Evolutionary conservation across 306 rosid species (phyloP), one percentile per base, ranked within the genome.

Genomic region (Prunus campanulata): DNA sequence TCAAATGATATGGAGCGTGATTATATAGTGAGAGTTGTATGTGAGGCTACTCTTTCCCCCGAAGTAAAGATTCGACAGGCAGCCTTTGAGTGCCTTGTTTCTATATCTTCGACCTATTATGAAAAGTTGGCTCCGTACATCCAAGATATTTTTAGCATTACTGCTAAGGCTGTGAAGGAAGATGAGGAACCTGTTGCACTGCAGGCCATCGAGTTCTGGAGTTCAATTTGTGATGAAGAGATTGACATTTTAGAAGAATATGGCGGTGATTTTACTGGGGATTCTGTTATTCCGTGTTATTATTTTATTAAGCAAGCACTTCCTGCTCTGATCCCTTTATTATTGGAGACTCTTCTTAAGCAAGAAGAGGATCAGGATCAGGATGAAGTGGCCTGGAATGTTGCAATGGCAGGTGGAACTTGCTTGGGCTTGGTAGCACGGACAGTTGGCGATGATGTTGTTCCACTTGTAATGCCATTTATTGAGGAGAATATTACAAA

Each of bases 361-460:
- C 98, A 93, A 83, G 97, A 93, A 74, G 97, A 93, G 81, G 97
- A 91, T 81, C 98, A 91, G 76, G 98, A 93, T 87, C 98, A 90
- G 76, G 98, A 93, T 51, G 98, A 93, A 82, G 98, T 96, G 52
- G 97, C 98, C 25, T 93, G 98, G 98, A 93, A 93, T 76, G 90
- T 93, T 87, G 98, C 98, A 56, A 93, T 93, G 98, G 98, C 98
- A 76, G 98, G 98, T 57, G 98, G 98, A 47, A 93, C 98, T 13
- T 93, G 98, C 79, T 80, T 93, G 86, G 97, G 98, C 24, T 82
- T 93, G 79, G 96, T 91, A 82, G 98, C 98, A 70, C 88, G 94
- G 3, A 93, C 97, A 8, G 97, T 93, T 50, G 97, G 98, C 5
- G 97, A 93, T 82, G 97, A 88, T 75, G 77, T 93, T 63, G 98